Base-by-base conservation (phyloP, 225 moss, liverwort and hornwort genomes). In the Thuidium tamariscinum region DNA sequence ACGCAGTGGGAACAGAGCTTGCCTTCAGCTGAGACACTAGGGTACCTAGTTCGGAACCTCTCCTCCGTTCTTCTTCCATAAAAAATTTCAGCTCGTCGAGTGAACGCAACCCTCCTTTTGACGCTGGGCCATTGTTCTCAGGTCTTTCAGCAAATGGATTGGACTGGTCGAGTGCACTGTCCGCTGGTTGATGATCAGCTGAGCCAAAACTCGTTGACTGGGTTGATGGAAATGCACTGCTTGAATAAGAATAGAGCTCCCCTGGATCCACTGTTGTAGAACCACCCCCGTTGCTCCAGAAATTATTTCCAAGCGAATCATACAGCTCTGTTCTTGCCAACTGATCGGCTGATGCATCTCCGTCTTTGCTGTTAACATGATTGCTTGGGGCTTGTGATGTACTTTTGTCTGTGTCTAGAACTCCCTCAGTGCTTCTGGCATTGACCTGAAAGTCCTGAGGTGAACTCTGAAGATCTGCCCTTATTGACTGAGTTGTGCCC, bases 21-120 rank as follows among this genome's bases (percentile, higher is more conserved):
- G 95, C 94, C 95, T 98, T 96, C 63, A 98, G 89, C 88, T 96
- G 95, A 85, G 94, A 86, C 80, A 98, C 93, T 52, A 91, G 88
- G 52, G 95, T 94, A 79, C 95, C 95, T 51, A 98, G 90, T 89
- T 96, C 98, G 86, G 93, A 91, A 67, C 92, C 93, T 79, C 94
- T 94, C 86, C 87, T 95, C 86, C 89, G 76, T 86, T 98, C 95
- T 87, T 93, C 94, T 69, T 92, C 95, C 89, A 98, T 91, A 83
- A 94, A 94, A 80, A 82, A 80, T 84, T 95, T 93, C 83, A 98
- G 83, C 59, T 96, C 94, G 68, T 98, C 96, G 88, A 98, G 90
- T 46, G 89, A 91, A 71, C 89, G 88, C 39, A 86, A 88, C 46
- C 95, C 95, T 81, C 92, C 95, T 79, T 94, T 95, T 25, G 87